Evolutionary conservation across 495 filamentous ascomycete genomes (phyloP), one percentile per base, ranked within the genome.

Genomic region (Lasiosphaeria hispida): DNA sequence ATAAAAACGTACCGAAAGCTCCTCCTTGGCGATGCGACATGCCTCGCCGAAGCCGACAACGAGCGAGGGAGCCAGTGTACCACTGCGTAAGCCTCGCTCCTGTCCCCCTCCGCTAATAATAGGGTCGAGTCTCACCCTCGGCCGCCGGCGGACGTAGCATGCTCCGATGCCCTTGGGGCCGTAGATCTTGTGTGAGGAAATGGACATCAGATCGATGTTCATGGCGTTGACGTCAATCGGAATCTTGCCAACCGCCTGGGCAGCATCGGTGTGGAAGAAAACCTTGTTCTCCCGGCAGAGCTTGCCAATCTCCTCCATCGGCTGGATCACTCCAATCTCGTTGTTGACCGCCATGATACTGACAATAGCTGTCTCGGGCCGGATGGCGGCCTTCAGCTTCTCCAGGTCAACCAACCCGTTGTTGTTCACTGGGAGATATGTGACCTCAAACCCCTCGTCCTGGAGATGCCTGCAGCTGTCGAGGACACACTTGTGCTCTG

Each of bases 341-440:
- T 98, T 98, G 80, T 98, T 98, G 39, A 98, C 95, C 0, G 95
- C 86, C 94, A 98, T 98, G 70, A 98, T 90, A 72, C 90, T 96
- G 66, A 97, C 92, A 15, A 98, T 77, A 48, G 81, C 84, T 34
- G 94, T 98, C 34, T 97, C 92, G 1, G 92, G 92, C 47, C 91
- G 85, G 58, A 98, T 92, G 11, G 93, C 90, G 8, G 84, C 87
- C 75, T 96, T 89, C n/a, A 98, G 81, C 65, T 93, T 83, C 55
- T 90, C 78, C 78, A 97, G 80, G 52, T 89, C 83, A 60, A 98
- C 80, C 62, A 97, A 74, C 35, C 94, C 94, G 58, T 87, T 95
- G 68, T 62, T 79, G 73, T 91, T 81, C 14, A 98, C 94, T 1
- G 94, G 92, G 48, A 98, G 81, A 67, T 98, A 98, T 9, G 94